Conservation (phyloP, 2,329 filamentous ascomycete genomes). For the Eutypella sp. region DNA sequence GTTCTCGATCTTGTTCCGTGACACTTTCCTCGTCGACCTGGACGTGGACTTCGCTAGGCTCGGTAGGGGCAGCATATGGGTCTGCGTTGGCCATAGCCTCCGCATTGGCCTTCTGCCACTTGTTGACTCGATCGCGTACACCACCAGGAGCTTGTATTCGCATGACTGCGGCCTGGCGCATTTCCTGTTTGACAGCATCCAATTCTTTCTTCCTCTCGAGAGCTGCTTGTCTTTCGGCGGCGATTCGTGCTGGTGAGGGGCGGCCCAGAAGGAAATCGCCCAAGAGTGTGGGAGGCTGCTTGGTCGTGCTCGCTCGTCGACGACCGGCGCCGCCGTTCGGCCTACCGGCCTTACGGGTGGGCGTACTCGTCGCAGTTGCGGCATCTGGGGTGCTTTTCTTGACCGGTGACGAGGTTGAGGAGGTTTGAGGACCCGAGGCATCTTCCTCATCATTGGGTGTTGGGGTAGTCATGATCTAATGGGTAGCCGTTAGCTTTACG, state of each 20-base stretch:
- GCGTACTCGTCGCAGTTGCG: conserved; percentile 8
- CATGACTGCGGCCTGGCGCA: conserved; percentile 53
- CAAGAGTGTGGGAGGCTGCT: conserved; percentile 23
- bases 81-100: conserved; percentile 52
- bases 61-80: conserved; percentile 48
- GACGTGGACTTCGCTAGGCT: conserved; percentile 58
- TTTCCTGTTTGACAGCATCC: conserved; percentile 54
- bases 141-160: conserved; percentile 58
- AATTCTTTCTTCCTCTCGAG: conserved; percentile 52
- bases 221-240: conserved; percentile 35
- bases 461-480: conserved; percentile 26
- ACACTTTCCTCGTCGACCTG: conserved; percentile 56
- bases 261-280: conserved; percentile 27
- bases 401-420: conserved; percentile 6
- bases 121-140: conserved; percentile 74
- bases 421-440: conserved; percentile 19
- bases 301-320: conserved; percentile 22
- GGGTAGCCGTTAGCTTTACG: conserved; percentile 9
- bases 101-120: conserved; percentile 79
- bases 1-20: conserved; percentile 55
- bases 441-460: conserved; percentile 26
- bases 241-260: conserved; percentile 45
- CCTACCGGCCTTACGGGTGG: conserved; percentile 9
- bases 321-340: conserved; percentile 16
- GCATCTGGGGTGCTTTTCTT: conserved; percentile 15